These are phyloP conservation scores for Passalora sequoiae DNA, from an alignment of 2,329 filamentous ascomycete species.

Conservation along the genomic window DNA sequence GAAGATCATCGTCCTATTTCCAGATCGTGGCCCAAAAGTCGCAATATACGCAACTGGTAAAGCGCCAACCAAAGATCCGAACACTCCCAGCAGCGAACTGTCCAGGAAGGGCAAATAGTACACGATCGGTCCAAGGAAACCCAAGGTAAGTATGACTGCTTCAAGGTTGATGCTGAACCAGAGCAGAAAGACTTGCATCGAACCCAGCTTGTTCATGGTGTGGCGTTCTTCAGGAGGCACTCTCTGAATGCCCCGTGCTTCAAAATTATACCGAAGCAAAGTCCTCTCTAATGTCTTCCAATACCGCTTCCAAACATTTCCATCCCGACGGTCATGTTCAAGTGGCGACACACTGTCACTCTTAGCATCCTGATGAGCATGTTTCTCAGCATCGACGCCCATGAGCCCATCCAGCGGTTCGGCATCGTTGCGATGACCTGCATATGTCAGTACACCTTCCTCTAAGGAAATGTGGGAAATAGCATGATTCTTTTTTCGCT, in stretches of 20 bases:
- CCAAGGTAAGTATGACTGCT: constrained; percentile 60
- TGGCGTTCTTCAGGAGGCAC: constrained; percentile 53
- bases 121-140: constrained; percentile 56
- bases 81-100: constrained; percentile 51
- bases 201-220: constrained; percentile 47
- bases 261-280: constrained; percentile 50
- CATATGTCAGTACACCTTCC: constrained; percentile 29
- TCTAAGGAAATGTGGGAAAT: constrained; percentile 18
- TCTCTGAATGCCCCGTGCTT: constrained; percentile 57
- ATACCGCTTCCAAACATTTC: not conserved
- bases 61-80: constrained; percentile 53
- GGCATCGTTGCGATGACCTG: constrained; percentile 31
- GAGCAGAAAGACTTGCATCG: constrained; percentile 52
- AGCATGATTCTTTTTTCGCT: constrained; percentile 52
- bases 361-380: not conserved
- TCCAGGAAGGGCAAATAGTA: constrained; percentile 57
- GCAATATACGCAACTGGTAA: constrained; percentile 56
- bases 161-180: constrained; percentile 61
- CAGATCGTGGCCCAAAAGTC: constrained; percentile 57
- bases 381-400: constrained; percentile 12
- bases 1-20: constrained; percentile 59
- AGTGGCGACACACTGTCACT: not conserved
- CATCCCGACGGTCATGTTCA: not conserved
- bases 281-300: constrained; percentile 36
- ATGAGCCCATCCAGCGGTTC: constrained; percentile 20